phyloP scores from a whole-genome alignment of 1,284 basidiomycete genomes.

The Ustilago bromivora region DNA sequence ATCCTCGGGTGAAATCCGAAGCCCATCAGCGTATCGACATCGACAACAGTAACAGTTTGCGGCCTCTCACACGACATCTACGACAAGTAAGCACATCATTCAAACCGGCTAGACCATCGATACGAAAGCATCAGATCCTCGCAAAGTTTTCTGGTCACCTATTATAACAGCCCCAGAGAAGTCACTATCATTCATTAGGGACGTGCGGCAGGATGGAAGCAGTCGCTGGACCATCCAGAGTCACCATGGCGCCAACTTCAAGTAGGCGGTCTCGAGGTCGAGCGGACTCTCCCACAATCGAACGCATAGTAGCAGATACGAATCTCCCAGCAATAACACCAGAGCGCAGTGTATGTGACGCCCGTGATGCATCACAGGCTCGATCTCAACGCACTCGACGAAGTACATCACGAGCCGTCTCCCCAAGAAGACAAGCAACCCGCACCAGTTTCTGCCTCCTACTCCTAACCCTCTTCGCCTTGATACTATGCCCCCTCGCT shows the following conservation, averaged over 20 bases:
- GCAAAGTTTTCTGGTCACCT: too few relatives aligned
- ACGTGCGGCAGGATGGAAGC: conserved; percentile 2
- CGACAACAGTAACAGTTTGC: not conserved
- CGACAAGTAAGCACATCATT: not conserved
- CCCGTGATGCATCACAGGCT: not conserved
- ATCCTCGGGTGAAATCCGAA: not conserved
- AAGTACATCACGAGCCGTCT: not conserved
- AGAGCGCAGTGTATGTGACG: not conserved
- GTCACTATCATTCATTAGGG: not conserved
- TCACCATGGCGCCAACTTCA: not conserved
- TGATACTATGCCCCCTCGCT: conserved; percentile 16
- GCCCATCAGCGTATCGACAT: not conserved
- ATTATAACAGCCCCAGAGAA: too few relatives aligned
- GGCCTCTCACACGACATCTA: not conserved
- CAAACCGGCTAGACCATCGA: not conserved
- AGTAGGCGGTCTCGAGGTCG: not conserved
- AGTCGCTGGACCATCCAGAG: conserved; percentile 21
- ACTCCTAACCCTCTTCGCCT: conserved; percentile 16
- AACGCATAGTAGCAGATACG: not conserved
- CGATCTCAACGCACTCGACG: not conserved
- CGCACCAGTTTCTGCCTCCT: conserved; percentile 16
- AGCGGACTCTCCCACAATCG: not conserved
- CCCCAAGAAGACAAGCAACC: not conserved
- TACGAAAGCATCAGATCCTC: too few relatives aligned
- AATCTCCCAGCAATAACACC: not conserved